phyloP scores from a whole-genome alignment of 257 asterid genomes.

The Nicotiana undulata region DNA sequence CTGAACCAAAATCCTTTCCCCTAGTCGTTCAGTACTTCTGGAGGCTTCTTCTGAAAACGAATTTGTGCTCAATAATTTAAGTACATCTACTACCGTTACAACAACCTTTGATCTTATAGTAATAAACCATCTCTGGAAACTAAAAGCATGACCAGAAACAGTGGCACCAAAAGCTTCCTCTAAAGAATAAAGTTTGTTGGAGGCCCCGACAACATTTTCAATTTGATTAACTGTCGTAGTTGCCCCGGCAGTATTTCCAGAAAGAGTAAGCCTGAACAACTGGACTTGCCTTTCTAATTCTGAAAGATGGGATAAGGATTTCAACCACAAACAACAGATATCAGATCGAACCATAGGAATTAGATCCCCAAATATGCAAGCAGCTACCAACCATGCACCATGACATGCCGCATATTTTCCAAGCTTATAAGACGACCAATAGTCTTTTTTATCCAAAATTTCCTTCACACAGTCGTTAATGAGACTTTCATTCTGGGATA shows the following conservation, averaged over 20 bases:
- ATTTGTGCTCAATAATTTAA: conserved; percentile 29
- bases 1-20: conserved; percentile 15
- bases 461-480: conserved; percentile 38
- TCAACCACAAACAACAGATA: conserved; percentile 54
- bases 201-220: conserved; percentile 37
- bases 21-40: conserved; percentile 20
- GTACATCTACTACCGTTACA: conserved; percentile 33
- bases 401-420: conserved; percentile 69
- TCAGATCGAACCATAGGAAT: conserved; percentile 36
- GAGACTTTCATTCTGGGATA: conserved; percentile 30
- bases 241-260: conserved; percentile 16
- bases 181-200: conserved; percentile 32
- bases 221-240: conserved; percentile 13
- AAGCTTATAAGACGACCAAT: conserved; percentile 65
- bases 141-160: conserved; percentile 23
- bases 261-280: conserved; percentile 15
- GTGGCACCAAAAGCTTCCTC: conserved; percentile 40
- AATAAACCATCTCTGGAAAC: conserved; percentile 75
- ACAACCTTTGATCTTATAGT: conserved; percentile 48
- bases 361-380: conserved; percentile 62
- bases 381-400: conserved; percentile 79
- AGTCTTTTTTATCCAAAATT: conserved; percentile 32
- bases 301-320: conserved; percentile 54
- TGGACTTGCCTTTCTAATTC: conserved; percentile 52
- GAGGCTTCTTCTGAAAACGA: conserved; percentile 21